phyloP scores from a whole-genome alignment of 75 land plant species.

The Larix kaempferi region DNA sequence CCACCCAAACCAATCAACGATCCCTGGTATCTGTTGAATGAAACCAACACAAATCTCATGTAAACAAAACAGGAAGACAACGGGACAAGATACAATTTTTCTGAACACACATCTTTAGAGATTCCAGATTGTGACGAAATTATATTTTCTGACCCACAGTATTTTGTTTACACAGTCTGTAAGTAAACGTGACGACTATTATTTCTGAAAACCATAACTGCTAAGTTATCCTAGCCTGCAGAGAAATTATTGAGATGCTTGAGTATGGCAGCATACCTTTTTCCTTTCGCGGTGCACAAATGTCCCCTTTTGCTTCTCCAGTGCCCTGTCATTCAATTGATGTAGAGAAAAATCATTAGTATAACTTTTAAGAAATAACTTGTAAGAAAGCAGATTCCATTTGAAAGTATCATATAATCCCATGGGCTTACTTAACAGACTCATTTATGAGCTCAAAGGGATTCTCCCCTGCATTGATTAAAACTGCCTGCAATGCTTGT shows the following conservation, averaged over 20 bases:
- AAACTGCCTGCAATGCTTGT: slow-evolving; percentile 38
- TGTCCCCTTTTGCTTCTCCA: slow-evolving; percentile 43
- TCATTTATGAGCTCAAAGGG: slow-evolving; percentile 70
- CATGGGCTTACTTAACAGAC: slow-evolving; percentile 54
- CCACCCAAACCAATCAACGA: slow-evolving; percentile 83
- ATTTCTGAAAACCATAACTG: too few species aligned
- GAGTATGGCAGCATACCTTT: slow-evolving; percentile 31
- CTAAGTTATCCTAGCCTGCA: too few species aligned
- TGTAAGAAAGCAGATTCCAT: not conserved
- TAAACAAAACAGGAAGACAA: not conserved
- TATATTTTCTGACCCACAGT: slow-evolving; percentile 60
- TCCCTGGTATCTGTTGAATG: slow-evolving; percentile 56
- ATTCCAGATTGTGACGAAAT: slow-evolving; percentile 7
- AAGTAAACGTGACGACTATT: too few species aligned
- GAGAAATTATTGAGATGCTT: too few species aligned
- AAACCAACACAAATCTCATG: not conserved
- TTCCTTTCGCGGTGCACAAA: slow-evolving; percentile 48
- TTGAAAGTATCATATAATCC: not conserved
- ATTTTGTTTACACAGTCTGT: slow-evolving; percentile 31
- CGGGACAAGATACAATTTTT: not conserved
- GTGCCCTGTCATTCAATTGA: slow-evolving; percentile 30
- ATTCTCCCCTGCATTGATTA: slow-evolving; percentile 55
- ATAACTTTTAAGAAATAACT: not conserved
- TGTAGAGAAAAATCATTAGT: not conserved
- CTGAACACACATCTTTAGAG: not conserved